These are phyloP conservation scores for Viridothelium virens DNA, from an alignment of 495 filamentous ascomycete genomes.

Conservation along the genomic window DNA sequence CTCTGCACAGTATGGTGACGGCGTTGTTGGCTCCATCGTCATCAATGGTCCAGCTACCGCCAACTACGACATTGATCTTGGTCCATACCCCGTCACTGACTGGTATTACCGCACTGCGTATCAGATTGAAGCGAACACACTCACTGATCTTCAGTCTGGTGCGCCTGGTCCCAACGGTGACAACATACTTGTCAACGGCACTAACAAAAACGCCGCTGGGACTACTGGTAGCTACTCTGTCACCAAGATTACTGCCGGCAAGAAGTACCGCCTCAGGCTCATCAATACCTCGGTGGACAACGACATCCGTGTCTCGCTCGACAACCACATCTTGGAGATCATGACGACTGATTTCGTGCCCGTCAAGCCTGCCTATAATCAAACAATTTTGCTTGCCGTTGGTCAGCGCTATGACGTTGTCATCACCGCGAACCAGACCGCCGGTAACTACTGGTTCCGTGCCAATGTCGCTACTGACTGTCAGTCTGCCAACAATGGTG, in stretches of 20 bases:
- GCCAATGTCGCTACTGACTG: slow-evolving; percentile 25
- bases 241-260: slow-evolving; percentile 28
- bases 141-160: slow-evolving; percentile 16
- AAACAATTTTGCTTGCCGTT: slow-evolving; percentile 28
- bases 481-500: slow-evolving; percentile 16
- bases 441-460: slow-evolving; percentile 36
- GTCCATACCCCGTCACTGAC: slow-evolving; percentile 30
- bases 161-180: slow-evolving; percentile 26
- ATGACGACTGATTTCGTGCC: slow-evolving; percentile 36
- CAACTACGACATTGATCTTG: slow-evolving; percentile 38
- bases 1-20: slow-evolving; percentile 35
- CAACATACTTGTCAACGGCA: slow-evolving; percentile 34
- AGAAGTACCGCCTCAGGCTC: slow-evolving; percentile 35
- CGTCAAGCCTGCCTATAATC: slow-evolving; percentile 29
- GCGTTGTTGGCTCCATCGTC: slow-evolving; percentile 32
- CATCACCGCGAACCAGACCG: slow-evolving; percentile 31
- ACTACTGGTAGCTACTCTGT: slow-evolving; percentile 26
- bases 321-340: slow-evolving; percentile 31
- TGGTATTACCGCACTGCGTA: slow-evolving; percentile 34
- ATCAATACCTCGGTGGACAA: slow-evolving; percentile 32
- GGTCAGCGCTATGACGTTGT: slow-evolving; percentile 40
- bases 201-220: slow-evolving; percentile 28
- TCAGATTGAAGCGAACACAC: slow-evolving; percentile 15
- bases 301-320: slow-evolving; percentile 25
- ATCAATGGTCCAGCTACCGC: slow-evolving; percentile 34